Base-by-base conservation (phyloP, 148 eudicot genomes). In the Rhododendron henanense region DNA sequence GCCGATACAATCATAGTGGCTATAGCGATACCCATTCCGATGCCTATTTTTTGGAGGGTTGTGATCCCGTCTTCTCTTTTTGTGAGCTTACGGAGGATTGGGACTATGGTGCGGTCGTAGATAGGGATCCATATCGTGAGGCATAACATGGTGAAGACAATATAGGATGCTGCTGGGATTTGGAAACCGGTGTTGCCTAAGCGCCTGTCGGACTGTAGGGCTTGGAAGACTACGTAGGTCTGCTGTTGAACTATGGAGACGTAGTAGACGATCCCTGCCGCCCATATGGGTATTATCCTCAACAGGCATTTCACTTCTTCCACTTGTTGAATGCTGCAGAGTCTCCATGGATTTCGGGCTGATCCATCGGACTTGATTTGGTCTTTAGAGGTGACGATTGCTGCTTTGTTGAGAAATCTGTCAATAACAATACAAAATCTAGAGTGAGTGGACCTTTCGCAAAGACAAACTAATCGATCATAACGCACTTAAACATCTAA, bases 91-190 rank as follows among this genome's bases (percentile, higher is more conserved):
- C 90, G 81, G 2, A 89, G 88, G 18, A 53, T 44, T 16, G 91
- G 91, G 48, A 92, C 87, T 3, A 92, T 9, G 57, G 88, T 4
- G 31, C 94, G 82, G 90, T 92, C 92, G 28, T 92, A 92, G 71
- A 90, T 39, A 0, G 94, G 94, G 31, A 92, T 86, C 90, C 90
- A 90, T 6, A 92, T 5, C 0, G 94, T 90, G 85, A 92, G 44
- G 41, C 89, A 86, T 47, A 90, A 45, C 90, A 88, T 90, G 19
- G 88, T n/a, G 90, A 92, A 89, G 63, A 90, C 44, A 16, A 53
- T 10, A 84, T 89, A 92, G 23, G 94, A 90, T 2, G 92, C 94
- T 1, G 94, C 90, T n/a, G 94, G 94, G 84, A 92, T 87, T 55
- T 84, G 19, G 87, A 92, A 92, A 2, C 14, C 44, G 14, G 50